Base-by-base conservation (phyloP, 495 filamentous ascomycete species). In the Talaromyces trachyspermus region DNA sequence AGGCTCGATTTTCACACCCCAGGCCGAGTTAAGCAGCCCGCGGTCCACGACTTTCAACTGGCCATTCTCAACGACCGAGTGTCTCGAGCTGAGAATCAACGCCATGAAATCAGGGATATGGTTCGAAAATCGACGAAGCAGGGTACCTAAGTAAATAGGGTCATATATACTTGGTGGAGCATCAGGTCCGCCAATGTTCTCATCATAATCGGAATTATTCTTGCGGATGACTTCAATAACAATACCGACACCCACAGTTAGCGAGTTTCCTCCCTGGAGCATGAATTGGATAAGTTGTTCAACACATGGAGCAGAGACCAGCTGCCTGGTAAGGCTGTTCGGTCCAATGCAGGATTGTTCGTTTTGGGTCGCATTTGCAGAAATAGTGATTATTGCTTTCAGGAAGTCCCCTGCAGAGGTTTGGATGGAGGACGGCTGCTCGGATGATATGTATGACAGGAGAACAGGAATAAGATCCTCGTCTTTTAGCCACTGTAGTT, bases 131-230 rank as follows among this genome's bases (percentile, higher is more conserved):
- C 88, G 73, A 33, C 94, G 82, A 22, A 99, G 80, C n/a, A 97
- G 72, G 18, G 83, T 88, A 11, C 92, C 92, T 5, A 99, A 84
- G 55, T 97, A 99, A 46, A 99, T 99, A 4, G 92, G 94, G 58
- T 99, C 92, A 40, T 86, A 84, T 53, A 80, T 84, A 9, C 87
- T 87, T 2, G 90, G 89, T 43, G 79, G 65, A 8, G 85, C 77
- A 49, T 89, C 84, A 27, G 86, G 80, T 39, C 86, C 84, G 38
- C 83, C 73, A 36, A 86, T 76, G 51, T 86, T 83, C 52, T 97
- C 94, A 2, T 99, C 92, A 57, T 99, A 99, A 63, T 99, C 92
- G 0, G 94, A 97, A 58, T 99, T 99, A 58, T 99, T 99, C 69
- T 99, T 99, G 41, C 92, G 79, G 56, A 99, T 99, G 22, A 99